A percentile compares a stretch with the other conserved stretches of the same genome.
These are phyloP conservation scores for Coniosporium apollinis DNA, from an alignment of 495 filamentous ascomycete genomes.

Conservation along the genomic window DNA sequence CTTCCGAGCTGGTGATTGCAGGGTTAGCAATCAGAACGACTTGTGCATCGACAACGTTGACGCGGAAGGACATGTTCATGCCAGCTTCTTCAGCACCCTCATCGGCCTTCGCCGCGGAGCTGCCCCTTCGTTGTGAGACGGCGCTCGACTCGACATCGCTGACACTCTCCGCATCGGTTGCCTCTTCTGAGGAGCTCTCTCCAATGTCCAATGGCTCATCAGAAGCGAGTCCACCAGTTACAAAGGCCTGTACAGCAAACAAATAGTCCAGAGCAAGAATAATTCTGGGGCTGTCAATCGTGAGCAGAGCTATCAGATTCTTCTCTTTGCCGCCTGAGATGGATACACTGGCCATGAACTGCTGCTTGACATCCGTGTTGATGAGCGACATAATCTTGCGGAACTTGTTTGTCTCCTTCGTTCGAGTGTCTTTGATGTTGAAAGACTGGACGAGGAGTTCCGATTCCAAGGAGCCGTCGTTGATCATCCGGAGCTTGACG, in stretches of 20 bases:
- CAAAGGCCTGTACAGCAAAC: conserved; percentile 72
- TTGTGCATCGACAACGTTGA: conserved; percentile 90
- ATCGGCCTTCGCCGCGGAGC: conserved; percentile 1
- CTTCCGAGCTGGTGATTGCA: conserved; percentile 72
- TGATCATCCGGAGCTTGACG: conserved; percentile 87
- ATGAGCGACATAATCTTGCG: conserved; percentile 94
- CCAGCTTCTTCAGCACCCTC: conserved; percentile 22
- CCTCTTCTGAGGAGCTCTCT: conserved; percentile 39
- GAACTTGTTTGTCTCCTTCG: conserved; percentile 80
- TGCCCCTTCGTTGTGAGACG: conserved; percentile 3
- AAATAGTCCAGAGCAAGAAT: conserved; percentile 93
- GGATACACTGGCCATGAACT: conserved; percentile 91
- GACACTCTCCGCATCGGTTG: conserved; percentile 30
- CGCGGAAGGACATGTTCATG: conserved; percentile 72
- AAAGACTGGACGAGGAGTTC: conserved; percentile 90
- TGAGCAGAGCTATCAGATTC: conserved; percentile 76
- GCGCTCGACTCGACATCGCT: conserved; percentile 6
- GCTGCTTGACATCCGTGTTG: conserved; percentile 82
- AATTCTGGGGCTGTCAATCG: conserved; percentile 87
- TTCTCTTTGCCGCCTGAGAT: conserved; percentile 75
- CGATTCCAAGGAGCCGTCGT: conserved; percentile 79
- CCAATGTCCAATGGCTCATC: conserved; percentile 41
- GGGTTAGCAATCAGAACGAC: conserved; percentile 93
- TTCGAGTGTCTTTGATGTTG: conserved; percentile 80
- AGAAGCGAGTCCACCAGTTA: conserved; percentile 47